Percentiles rank a stretch among this genome's conserved stretches.
These are phyloP conservation scores for Penicillium occitanis DNA, from an alignment of 2,329 filamentous ascomycete species.

Conservation along the genomic window DNA sequence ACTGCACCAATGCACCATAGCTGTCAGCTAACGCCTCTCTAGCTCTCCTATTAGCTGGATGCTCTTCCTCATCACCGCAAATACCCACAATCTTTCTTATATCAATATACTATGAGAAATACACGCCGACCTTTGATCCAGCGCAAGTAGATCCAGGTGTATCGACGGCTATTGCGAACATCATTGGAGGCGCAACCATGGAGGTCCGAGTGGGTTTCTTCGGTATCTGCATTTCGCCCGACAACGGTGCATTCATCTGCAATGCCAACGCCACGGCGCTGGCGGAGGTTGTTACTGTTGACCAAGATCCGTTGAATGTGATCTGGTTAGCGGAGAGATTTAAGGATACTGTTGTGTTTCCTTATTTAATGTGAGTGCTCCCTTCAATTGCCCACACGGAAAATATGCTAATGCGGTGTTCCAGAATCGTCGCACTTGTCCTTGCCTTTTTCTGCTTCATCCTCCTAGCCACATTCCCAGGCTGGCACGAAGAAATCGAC, in stretches of 20 bases:
- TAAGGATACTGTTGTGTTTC: slow-evolving; percentile 98
- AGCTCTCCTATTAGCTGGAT: slow-evolving; percentile 92
- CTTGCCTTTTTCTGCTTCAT: slow-evolving; percentile 96
- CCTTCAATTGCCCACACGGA: background rate
- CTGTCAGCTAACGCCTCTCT: background rate
- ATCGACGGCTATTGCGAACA: slow-evolving; percentile 80
- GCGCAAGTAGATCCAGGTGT: slow-evolving; percentile 89
- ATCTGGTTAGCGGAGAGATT: slow-evolving; percentile 97
- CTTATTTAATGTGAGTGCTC: slow-evolving; percentile 78
- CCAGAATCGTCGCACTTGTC: slow-evolving; percentile 92
- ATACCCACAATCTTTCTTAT: slow-evolving; percentile 97
- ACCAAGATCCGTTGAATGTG: slow-evolving; percentile 93
- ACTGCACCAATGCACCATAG: too few species aligned
- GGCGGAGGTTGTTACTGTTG: slow-evolving; percentile 81
- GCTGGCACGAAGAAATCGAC: slow-evolving; percentile 92
- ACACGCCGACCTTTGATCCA: slow-evolving; percentile 76
- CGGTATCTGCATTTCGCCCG: slow-evolving; percentile 91
- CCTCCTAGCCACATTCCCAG: slow-evolving; percentile 91
- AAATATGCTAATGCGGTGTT: slow-evolving; percentile 20
- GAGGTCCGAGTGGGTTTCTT: slow-evolving; percentile 97
- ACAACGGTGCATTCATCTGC: slow-evolving; percentile 89
- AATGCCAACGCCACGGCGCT: slow-evolving; percentile 95
- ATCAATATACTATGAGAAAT: slow-evolving; percentile 92
- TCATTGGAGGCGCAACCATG: slow-evolving; percentile 78
- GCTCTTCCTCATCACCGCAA: slow-evolving; percentile 90